These are phyloP conservation scores for Chaetomium tenue DNA, from an alignment of 495 filamentous ascomycete genomes.

Conservation along the genomic window DNA sequence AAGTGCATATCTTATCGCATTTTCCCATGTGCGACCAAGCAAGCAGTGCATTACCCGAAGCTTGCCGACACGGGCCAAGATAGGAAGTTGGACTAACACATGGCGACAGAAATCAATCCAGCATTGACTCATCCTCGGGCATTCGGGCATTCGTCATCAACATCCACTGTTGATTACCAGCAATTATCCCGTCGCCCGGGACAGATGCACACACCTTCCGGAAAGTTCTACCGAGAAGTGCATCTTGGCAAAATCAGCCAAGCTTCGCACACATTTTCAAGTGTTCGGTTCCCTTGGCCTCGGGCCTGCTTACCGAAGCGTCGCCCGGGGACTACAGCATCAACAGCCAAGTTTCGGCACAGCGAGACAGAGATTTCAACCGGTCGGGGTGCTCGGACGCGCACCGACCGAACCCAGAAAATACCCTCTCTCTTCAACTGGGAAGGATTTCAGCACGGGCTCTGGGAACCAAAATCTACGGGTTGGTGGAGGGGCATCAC, in stretches of 20 bases:
- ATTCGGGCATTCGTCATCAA: slow-evolving; percentile 8
- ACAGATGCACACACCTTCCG: slow-evolving; percentile 8
- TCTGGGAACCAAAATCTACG: neutral
- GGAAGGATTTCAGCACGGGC: neutral
- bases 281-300: neutral
- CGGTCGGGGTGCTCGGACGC: neutral
- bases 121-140: slow-evolving; percentile 8
- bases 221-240: slow-evolving; percentile 13
- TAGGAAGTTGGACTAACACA: slow-evolving; percentile 16
- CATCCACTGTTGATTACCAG: neutral
- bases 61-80: slow-evolving; percentile 11
- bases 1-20: slow-evolving; percentile 4
- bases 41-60: slow-evolving; percentile 21
- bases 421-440: neutral
- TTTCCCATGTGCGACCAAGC: slow-evolving; percentile 1
- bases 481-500: neutral
- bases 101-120: neutral
- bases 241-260: neutral
- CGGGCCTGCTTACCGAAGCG: slow-evolving; percentile 6
- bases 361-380: neutral
- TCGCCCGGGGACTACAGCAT: neutral
- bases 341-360: neutral
- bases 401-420: neutral
- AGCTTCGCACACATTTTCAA: neutral
- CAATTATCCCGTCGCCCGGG: neutral